These are phyloP conservation scores for Didymella sp. DNA, from an alignment of 2,329 filamentous ascomycete species.

Conservation along the genomic window DNA sequence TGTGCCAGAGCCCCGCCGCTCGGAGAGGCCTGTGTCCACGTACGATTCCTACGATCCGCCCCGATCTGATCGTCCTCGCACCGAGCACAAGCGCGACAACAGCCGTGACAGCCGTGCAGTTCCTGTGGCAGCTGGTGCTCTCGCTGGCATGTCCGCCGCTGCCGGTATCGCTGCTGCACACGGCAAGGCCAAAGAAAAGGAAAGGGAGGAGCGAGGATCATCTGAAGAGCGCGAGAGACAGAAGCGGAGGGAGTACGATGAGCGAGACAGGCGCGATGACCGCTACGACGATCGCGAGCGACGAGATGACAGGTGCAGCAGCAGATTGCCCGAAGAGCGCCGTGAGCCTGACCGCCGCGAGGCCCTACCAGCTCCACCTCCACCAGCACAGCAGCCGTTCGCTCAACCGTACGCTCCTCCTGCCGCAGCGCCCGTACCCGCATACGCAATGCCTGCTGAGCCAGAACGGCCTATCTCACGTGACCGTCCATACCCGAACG, in stretches of 20 bases:
- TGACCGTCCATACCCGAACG: slow-evolving; percentile 45
- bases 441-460: slow-evolving; percentile 14
- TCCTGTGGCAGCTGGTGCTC: slow-evolving; percentile 38
- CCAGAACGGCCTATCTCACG: slow-evolving; percentile 35
- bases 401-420: slow-evolving; percentile 18
- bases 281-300: slow-evolving; percentile 41
- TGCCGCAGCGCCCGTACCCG: slow-evolving; percentile 21
- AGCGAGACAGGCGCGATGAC: slow-evolving; percentile 48
- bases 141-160: slow-evolving; percentile 36
- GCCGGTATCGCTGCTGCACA: slow-evolving; percentile 37
- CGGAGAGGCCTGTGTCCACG: slow-evolving; percentile 10
- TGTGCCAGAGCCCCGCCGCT: slow-evolving; percentile 38
- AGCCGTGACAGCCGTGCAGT: slow-evolving; percentile 32
- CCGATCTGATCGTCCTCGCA: slow-evolving; percentile 24
- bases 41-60: slow-evolving; percentile 41
- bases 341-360: slow-evolving; percentile 30
- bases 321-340: slow-evolving; percentile 26
- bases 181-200: slow-evolving; percentile 43
- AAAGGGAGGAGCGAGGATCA: slow-evolving; percentile 24
- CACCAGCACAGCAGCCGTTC: slow-evolving; percentile 21
- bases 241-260: slow-evolving; percentile 36
- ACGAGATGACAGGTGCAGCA: slow-evolving; percentile 38
- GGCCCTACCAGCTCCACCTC: slow-evolving; percentile 23
- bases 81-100: slow-evolving; percentile 37
- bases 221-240: slow-evolving; percentile 37